A percentile compares a stretch with the other conserved stretches of the same genome.
These are phyloP conservation scores for Batkoa obscura DNA, from an alignment of 371 early-diverging fungal genomes.

Conservation along the genomic window DNA sequence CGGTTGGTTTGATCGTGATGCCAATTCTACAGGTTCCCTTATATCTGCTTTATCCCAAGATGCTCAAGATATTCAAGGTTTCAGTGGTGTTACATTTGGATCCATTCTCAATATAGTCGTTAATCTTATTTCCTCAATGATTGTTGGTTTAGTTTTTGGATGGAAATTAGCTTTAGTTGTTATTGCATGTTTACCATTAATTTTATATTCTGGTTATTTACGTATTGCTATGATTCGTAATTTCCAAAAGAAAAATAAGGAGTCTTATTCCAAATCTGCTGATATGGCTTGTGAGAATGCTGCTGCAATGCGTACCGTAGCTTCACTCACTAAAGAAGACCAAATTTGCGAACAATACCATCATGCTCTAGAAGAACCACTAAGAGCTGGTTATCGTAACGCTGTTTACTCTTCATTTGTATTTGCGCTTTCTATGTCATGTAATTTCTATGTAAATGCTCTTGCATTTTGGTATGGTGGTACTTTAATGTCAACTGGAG, in stretches of 20 bases:
- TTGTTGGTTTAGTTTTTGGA: conserved; percentile 36
- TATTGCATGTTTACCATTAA: conserved; percentile 26
- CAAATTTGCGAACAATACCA: conserved; percentile 32
- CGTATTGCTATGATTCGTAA: conserved; percentile 9
- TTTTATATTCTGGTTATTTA: conserved; percentile 9
- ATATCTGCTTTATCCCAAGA: conserved; percentile 70
- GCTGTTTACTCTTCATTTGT: conserved; percentile 30
- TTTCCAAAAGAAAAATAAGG: conserved; percentile 7
- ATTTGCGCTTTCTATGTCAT: conserved; percentile 39
- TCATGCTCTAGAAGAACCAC: conserved; percentile 32
- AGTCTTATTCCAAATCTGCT: conserved; percentile 1
- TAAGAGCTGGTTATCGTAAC: conserved; percentile 28
- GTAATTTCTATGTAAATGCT: conserved; percentile 34
- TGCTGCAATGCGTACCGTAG: conserved; percentile 69
- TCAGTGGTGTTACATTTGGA: conserved; percentile 15
- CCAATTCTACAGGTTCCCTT: conserved; percentile 57
- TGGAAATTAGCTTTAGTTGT: conserved; percentile 52
- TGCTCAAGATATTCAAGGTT: conserved; percentile 36
- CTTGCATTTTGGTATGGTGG: conserved; percentile 36
- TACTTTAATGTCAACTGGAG: conserved; percentile 15
- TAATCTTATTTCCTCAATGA: conserved; percentile 6
- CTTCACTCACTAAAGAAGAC: conserved; percentile 55
- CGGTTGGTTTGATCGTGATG: conserved; percentile 65
- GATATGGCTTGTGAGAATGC: conserved; percentile 76
- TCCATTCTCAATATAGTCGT: conserved; percentile 8